Conservation (phyloP, 225 moss, liverwort and hornwort species). For the Polytrichum formosum region DNA sequence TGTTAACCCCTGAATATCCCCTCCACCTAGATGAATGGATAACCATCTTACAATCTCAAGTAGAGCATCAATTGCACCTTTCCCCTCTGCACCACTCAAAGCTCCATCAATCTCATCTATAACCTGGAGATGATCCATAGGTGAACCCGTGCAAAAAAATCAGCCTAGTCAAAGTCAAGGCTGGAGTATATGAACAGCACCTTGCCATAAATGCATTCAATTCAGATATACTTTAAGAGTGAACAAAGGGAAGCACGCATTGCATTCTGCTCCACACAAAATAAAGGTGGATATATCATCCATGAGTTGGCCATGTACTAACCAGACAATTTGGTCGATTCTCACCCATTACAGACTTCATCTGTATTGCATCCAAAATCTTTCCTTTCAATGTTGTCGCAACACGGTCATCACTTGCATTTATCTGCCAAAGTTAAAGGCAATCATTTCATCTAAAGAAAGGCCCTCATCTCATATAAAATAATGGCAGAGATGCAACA, state of each 20-base stretch:
- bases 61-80: slow-evolving; percentile 82
- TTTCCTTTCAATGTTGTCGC: slow-evolving; percentile 75
- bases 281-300: no score
- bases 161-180: background rate
- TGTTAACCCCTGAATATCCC: no score
- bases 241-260: no score
- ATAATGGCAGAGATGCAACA: no score
- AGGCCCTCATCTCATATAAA: no score
- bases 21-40: no score
- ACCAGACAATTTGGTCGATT: slow-evolving; percentile 95
- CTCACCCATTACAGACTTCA: slow-evolving; percentile 85
- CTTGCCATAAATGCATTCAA: background rate
- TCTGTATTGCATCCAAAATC: slow-evolving; percentile 95
- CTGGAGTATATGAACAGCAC: background rate
- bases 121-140: slow-evolving; percentile 42
- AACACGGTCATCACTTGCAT: slow-evolving; percentile 95
- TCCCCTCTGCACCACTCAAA: slow-evolving; percentile 77
- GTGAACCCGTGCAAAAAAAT: no score
- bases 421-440: slow-evolving; percentile 49
- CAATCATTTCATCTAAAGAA: no score
- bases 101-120: slow-evolving; percentile 99
- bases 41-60: slow-evolving; percentile 65
- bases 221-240: background rate
- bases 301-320: slow-evolving; percentile 14
- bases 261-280: no score